Base-by-base conservation (phyloP, 805 yeast species). In the Kuraishia piskuri region DNA sequence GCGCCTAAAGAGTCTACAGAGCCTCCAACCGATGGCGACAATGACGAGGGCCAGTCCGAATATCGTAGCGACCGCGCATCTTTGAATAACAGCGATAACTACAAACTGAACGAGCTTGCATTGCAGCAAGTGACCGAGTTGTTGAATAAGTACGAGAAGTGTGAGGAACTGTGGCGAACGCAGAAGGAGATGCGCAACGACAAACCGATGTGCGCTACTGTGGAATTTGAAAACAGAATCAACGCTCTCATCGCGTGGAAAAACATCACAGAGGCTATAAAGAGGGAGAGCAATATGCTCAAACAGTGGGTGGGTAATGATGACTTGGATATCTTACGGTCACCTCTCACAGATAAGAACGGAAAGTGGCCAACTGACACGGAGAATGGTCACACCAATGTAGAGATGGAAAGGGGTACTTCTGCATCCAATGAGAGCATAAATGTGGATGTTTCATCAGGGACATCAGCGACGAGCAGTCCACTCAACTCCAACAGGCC, bases 171-270 rank as follows among this genome's bases (percentile, higher is more conserved):
- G 31, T 94, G 96, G 96, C 79, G 87, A 54, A 86, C 88, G 22
- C 69, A 79, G 45, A 83, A 82, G 55, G 90, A 88, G 52, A 86
- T 94, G 95, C 76, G 76, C 50, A 76, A 74, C 46, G 96, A 88
- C 53, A 87, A 88, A 58, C 95, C 96, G 0, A 67, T 78, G 3
- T 82, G 89, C 56, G 79, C 80, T 3, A 72, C 82, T 2, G 78
- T 77, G 1, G 87, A 79, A 46, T 90, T 92, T 61, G 78, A 74
- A 36, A 71, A 75, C 40, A 75, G 88, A 36, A 69, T 89, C 2
- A 90, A 87, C 54, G 92, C 96, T 1, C 72, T 92, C 53, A 83
- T 79, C 44, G 86, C 97, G 0, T 92, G 97, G 97, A 74, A 79
- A 24, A 81, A 90, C 7, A 82, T 89, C 44, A 81, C 90, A 0